A percentile compares a stretch with the other conserved stretches of the same genome.
Evolutionary conservation across 2,329 filamentous ascomycete genomes (phyloP).

Genomic region (Pseudocercospora macadamiae): DNA sequence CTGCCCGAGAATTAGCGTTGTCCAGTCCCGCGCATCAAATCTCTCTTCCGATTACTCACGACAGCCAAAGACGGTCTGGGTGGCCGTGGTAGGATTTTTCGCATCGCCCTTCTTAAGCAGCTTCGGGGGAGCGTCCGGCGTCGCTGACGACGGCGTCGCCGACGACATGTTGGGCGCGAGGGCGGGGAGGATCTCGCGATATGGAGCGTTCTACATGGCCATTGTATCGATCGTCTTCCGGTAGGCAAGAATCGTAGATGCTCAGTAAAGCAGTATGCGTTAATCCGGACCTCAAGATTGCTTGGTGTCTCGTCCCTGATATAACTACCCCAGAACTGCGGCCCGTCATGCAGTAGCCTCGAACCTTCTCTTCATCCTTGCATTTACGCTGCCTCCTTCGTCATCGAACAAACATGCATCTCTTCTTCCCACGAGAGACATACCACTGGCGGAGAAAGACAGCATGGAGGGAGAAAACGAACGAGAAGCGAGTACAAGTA

Average conservation of each 20-base stretch:
- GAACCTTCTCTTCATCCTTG: too few species aligned
- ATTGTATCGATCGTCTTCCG: too few species aligned
- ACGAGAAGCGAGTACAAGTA: neutral
- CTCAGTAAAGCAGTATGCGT: too few species aligned
- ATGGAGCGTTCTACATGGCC: neutral
- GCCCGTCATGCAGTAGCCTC: too few species aligned
- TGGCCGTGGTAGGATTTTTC: constrained; percentile 43
- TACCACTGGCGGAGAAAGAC: neutral
- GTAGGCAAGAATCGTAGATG: too few species aligned
- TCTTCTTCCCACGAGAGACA: neutral
- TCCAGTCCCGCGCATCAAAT: neutral
- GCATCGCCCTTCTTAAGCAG: constrained; percentile 40
- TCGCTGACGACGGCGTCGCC: constrained; percentile 43
- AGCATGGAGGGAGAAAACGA: neutral
- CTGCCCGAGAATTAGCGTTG: neutral
- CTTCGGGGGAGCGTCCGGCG: constrained; percentile 47
- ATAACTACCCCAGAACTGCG: too few species aligned
- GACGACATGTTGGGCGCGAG: constrained; percentile 26
- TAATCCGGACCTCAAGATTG: too few species aligned
- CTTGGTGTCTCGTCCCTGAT: too few species aligned
- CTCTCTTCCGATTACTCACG: neutral
- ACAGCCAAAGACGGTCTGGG: constrained; percentile 23
- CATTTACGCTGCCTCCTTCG: constrained; percentile 2
- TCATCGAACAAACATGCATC: neutral
- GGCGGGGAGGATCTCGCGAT: too few species aligned